Base-by-base conservation (phyloP, 1,284 basidiomycete genomes). In the Gastroboletus turbinatus region DNA sequence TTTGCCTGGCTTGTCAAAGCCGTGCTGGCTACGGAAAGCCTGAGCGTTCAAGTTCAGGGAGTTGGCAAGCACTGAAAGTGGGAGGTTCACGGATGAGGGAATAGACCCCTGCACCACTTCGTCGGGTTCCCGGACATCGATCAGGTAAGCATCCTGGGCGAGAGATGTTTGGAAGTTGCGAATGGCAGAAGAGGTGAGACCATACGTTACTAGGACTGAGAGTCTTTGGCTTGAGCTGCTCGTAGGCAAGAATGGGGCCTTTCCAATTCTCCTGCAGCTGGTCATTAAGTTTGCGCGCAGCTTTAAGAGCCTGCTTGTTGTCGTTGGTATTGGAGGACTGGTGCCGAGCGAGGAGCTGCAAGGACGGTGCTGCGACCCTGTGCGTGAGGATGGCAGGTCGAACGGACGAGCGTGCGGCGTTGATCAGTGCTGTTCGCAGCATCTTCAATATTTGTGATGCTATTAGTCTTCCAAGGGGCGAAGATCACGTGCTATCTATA, bases 41-140 rank as follows among this genome's bases (percentile, higher is more conserved):
- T 79, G 79, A 3, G 81, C 74, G 48, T 79, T 73, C 54, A 90
- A 75, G 62, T 84, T 78, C 47, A 99, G 74, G 7, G 93, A 86
- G 45, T 81, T 82, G 40, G 85, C 76, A 52, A 99, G 82, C 21
- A 82, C 80, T 5, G 92, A 91, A 23, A 99, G 83, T 7, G 97
- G 96, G 14, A 99, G 76, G 71, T 96, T 96, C 66, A 99, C 94
- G 6, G 96, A 84, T 13, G 93, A 95, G 4, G 97, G 97, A 66
- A 99, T 98, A 68, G 91, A 91, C 29, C 97, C 96, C 71, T 96
- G 92, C 3, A 90, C 82, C 35, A 96, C 92, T 73, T 99, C 97
- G 62, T 94, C 86, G 4, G 90, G 90, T 73, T 99, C 97, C 32
- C 97, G 88, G 8, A 99, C 96, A 72, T 99, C 94, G 57, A 96